Evolutionary conservation across 306 rosid genomes (phyloP), one percentile per base, ranked within the genome.

Genomic region (Prunus salicina): DNA sequence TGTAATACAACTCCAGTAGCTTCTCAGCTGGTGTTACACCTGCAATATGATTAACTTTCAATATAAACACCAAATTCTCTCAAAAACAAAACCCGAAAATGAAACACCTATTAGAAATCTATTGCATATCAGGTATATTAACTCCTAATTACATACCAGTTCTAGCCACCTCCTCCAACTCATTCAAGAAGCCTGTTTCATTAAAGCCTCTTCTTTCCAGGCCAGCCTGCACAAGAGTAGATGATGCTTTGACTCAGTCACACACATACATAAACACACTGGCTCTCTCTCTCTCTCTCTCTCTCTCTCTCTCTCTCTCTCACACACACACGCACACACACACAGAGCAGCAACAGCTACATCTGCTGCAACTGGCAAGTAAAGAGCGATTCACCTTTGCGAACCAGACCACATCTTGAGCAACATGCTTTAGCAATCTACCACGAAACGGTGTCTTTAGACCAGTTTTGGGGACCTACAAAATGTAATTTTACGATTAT

Each of bases 151-250:
- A 73, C 62, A 74, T 84, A 96, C 99, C 98, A 84, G 96, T 87
- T 79, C 87, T 88, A 76, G 90, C 96, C 76, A 96, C 98, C 87
- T 92, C 98, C 2, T 91, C 81, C 69, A 96, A 96, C 78, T 79
- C 98, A 80, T 96, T 96, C 84, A 92, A 85, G 89, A 92, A 92
- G 60, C 97, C 98, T 1, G 89, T 65, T 86, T 96, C 99, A 81
- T 96, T 93, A 80, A 61, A 96, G 76, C 98, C 99, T 89, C 98
- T 88, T 85, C 96, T 86, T 75, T 96, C 97, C 89, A 96, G 81
- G 69, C 99, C 99, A 79, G 91, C 97, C 99, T 96, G 75, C 27
- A 82, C 60, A 27, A 73, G 58, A 77, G 72, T 38, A 56, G 62
- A 38, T 38, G 8, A 78, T 71, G 51, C 51, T 41, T 34, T 32